Base-by-base conservation (phyloP, 345 rosid genomes). In the Theobroma cacao region DNA sequence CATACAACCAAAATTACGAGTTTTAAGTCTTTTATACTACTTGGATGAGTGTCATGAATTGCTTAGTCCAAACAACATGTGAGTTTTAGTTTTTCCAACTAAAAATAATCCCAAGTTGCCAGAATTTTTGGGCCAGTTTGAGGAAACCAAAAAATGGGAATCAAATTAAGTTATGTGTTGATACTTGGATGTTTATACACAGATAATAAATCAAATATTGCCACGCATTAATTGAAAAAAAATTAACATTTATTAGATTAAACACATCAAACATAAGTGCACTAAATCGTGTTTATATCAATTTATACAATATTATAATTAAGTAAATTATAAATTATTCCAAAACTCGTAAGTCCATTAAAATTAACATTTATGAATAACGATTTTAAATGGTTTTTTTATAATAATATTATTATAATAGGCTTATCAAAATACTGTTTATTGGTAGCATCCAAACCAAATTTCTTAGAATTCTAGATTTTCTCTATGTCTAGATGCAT, bases 41-140 rank as follows among this genome's bases (percentile, higher is more conserved):
- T 58, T 40, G 66, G 55, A 28, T 7, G 52, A 24, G 36, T 59
- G 17, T 17, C 8, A 3, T 53, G 63, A 56, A 58, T 40, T 74
- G 48, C 31, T 40, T 40, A 26, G 53, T 36, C 66, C 55, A 59
- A 36, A 24, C 26, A 30, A 17, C 12, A 22, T 74, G 52, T 60
- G 68, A 38, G 14, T 3, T 18, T 9, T 41, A 22, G n/a, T n/a
- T 7, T 55, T 73, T 73, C 17, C 24, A 56, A 40, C 50, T 74
- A 8, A 3, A 38, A 58, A 17, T 0, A 40, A 24, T 59, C 18
- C 67, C 38, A 74, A 74, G 38, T 38, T 59, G 77, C 52, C 45
- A 52, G 28, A 72, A 52, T 31, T 52, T 72, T 74, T 41, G 77
- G 53, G 30, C n/a, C 68, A 75, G 11, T 60, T 60, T 60, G 18